Evolutionary conservation across 2,329 filamentous ascomycete species (phyloP).

Genomic region (Aureobasidium melanogenum): DNA sequence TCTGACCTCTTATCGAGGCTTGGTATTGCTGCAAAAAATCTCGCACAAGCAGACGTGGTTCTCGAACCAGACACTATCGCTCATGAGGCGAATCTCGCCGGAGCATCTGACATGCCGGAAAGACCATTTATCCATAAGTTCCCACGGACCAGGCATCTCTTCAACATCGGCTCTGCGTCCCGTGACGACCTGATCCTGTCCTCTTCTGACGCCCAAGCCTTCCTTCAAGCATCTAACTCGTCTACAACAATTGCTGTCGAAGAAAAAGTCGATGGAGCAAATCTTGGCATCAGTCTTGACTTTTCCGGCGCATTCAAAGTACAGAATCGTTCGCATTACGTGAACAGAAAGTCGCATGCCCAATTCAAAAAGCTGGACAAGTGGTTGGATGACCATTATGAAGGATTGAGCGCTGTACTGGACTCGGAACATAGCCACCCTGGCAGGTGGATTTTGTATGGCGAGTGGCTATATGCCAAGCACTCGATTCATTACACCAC

Average conservation of each 20-base stretch:
- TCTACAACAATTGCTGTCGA: not conserved
- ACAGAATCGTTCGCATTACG: slow-evolving; percentile 12
- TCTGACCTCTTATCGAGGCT: not conserved
- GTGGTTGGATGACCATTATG: slow-evolving; percentile 8
- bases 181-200: slow-evolving; percentile 10
- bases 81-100: not conserved
- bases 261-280: slow-evolving; percentile 15
- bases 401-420: not conserved
- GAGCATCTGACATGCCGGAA: not conserved
- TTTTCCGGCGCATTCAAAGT: not conserved
- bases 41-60: not conserved
- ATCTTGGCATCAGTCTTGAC: slow-evolving; percentile 12
- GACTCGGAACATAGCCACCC: not conserved
- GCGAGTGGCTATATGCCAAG: slow-evolving; percentile 14
- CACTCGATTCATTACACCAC: slow-evolving; percentile 12
- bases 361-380: slow-evolving; percentile 11
- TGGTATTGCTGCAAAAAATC: not conserved
- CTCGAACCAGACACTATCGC: not conserved
- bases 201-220: not conserved
- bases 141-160: slow-evolving; percentile 13
- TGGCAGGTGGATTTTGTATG: slow-evolving; percentile 12
- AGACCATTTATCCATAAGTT: slow-evolving; percentile 10
- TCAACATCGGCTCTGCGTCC: slow-evolving; percentile 12
- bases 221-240: not conserved
- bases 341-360: slow-evolving; percentile 1